Conservation (phyloP, 2,329 filamentous ascomycete genomes). For the Xylaria sp. region DNA sequence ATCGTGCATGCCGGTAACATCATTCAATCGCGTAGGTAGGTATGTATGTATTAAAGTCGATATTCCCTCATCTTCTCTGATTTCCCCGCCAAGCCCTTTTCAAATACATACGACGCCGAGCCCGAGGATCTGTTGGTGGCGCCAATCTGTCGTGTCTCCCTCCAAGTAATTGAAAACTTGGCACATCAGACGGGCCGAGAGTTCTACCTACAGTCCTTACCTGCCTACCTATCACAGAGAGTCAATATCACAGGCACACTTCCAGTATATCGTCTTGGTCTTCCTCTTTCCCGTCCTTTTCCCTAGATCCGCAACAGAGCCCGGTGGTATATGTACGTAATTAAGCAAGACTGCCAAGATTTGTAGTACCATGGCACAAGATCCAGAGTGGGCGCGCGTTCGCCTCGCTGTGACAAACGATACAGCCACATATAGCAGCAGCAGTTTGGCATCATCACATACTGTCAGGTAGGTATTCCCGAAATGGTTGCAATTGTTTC, state of each 20-base stretch:
- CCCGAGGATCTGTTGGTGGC: constrained; percentile 12
- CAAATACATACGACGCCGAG: constrained; percentile 4
- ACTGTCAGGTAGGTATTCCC: too few relatives aligned
- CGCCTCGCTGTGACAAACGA: background rate
- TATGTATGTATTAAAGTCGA: background rate
- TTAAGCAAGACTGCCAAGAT: background rate
- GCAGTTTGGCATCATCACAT: background rate
- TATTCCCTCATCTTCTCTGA: background rate
- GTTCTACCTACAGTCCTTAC: background rate
- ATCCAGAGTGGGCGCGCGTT: background rate
- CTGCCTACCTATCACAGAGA: background rate
- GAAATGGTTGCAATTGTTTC: constrained; percentile 23
- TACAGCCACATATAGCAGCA: background rate
- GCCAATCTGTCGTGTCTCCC: background rate
- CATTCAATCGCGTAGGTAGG: constrained; percentile 14
- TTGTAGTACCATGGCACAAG: background rate
- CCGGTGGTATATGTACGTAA: background rate
- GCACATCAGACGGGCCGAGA: constrained; percentile 9
- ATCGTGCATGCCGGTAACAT: constrained; percentile 7
- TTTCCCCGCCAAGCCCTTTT: constrained; percentile 20
- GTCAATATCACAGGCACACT: background rate
- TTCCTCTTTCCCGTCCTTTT: constrained; percentile 10
- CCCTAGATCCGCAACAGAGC: constrained; percentile 7
- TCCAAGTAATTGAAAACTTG: constrained; percentile 23
- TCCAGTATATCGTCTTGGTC: background rate